phyloP scores from a whole-genome alignment of 371 early-diverging fungal species.

The Dichotomocladium elegans region DNA sequence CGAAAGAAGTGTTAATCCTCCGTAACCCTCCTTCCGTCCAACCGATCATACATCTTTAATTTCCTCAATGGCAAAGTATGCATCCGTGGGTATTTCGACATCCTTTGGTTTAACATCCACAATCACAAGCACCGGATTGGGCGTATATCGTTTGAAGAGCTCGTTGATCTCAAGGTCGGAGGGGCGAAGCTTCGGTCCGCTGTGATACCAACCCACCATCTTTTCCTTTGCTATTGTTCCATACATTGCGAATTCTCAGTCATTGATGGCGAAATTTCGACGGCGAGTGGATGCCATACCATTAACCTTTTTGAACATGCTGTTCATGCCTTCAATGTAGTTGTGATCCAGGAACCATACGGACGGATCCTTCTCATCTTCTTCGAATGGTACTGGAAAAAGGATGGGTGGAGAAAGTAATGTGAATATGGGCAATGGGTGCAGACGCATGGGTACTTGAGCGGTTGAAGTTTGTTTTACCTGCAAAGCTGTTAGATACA shows the following conservation, averaged over 20 bases:
- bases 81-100: conserved; percentile 92
- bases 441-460: no score
- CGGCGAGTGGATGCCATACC: conserved; percentile 49
- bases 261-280: background rate
- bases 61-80: conserved; percentile 93
- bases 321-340: conserved; percentile 98
- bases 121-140: conserved; percentile 94
- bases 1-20: background rate
- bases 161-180: conserved; percentile 99
- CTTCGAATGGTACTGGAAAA: conserved; percentile 94
- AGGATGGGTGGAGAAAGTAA: background rate
- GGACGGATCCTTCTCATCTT: conserved; percentile 95
- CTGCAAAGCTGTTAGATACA: conserved; percentile 98
- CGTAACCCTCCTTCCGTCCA: background rate
- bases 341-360: conserved; percentile 99
- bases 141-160: conserved; percentile 91
- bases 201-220: conserved; percentile 99
- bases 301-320: conserved; percentile 99
- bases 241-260: background rate
- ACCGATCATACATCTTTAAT: conserved; percentile 75
- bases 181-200: conserved; percentile 95
- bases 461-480: conserved; percentile 45
- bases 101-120: conserved; percentile 93
- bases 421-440: no score
- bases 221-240: conserved; percentile 82